phyloP scores from a whole-genome alignment of 176 grass and related monocot genomes.

The Eremochloa ophiuroides region DNA sequence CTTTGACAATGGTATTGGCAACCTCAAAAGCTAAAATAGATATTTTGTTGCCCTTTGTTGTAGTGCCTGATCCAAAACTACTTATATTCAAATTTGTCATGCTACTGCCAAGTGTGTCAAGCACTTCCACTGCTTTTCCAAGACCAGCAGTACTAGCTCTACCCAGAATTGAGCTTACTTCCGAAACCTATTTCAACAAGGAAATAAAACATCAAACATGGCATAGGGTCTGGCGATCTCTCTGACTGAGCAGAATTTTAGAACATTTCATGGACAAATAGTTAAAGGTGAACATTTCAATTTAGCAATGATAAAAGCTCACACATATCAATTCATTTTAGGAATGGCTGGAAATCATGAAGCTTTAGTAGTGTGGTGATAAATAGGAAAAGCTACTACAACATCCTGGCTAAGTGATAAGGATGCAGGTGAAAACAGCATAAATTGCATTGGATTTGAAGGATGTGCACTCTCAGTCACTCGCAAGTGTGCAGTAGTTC shows the following conservation, averaged over 20 bases:
- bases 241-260: not conserved
- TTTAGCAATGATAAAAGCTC: conserved; percentile 15
- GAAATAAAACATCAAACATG: conserved; percentile 18
- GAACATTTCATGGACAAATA: not conserved
- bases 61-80: conserved; percentile 72
- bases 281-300: not conserved
- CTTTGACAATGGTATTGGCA: conserved; percentile 95
- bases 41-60: conserved; percentile 83
- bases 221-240: not conserved
- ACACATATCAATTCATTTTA: not conserved
- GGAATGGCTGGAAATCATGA: not conserved
- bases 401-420: not conserved
- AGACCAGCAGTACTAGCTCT: conserved; percentile 71
- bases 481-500: not conserved
- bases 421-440: not conserved
- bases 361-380: not conserved
- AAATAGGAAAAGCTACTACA: conserved; percentile 6
- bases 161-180: conserved; percentile 81
- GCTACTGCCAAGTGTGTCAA: conserved; percentile 97
- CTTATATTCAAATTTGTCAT: conserved; percentile 83
- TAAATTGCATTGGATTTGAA: not conserved
- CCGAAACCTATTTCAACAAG: conserved; percentile 67
- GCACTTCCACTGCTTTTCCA: conserved; percentile 87
- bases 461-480: not conserved
- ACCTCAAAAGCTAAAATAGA: conserved; percentile 95